Conservation (phyloP, 176 grass and related monocot species). For the Avena sativa region DNA sequence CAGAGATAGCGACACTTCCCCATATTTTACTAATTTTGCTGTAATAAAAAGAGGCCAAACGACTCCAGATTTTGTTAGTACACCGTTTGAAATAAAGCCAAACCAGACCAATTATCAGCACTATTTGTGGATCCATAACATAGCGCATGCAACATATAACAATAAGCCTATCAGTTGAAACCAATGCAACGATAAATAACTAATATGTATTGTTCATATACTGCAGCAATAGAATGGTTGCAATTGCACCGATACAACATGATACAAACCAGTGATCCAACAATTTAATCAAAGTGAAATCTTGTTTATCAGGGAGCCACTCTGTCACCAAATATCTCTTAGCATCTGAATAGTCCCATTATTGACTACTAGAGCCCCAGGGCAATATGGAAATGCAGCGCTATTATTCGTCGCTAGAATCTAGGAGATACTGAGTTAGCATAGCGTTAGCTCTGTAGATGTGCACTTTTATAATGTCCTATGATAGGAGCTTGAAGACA, state of each 20-base stretch:
- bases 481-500: conserved; percentile 72
- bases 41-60: too few relatives aligned
- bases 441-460: too few relatives aligned
- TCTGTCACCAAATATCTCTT: background rate
- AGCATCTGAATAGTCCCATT: background rate
- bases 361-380: background rate
- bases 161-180: background rate
- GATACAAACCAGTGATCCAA: background rate
- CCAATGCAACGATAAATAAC: background rate
- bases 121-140: background rate
- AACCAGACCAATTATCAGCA: background rate
- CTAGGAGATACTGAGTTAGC: conserved; percentile 42
- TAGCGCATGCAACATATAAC: background rate
- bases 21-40: too few relatives aligned
- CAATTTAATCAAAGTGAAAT: background rate
- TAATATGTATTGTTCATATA: conserved; percentile 5
- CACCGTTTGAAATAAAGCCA: background rate
- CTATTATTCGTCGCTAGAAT: background rate
- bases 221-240: background rate
- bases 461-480: conserved; percentile 68
- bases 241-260: conserved; percentile 1
- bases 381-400: conserved; percentile 1
- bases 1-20: too few relatives aligned
- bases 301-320: background rate
- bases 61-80: background rate